These are phyloP conservation scores for Coccinonectria pachysandricola DNA, from an alignment of 2,329 filamentous ascomycete genomes.

Conservation along the genomic window DNA sequence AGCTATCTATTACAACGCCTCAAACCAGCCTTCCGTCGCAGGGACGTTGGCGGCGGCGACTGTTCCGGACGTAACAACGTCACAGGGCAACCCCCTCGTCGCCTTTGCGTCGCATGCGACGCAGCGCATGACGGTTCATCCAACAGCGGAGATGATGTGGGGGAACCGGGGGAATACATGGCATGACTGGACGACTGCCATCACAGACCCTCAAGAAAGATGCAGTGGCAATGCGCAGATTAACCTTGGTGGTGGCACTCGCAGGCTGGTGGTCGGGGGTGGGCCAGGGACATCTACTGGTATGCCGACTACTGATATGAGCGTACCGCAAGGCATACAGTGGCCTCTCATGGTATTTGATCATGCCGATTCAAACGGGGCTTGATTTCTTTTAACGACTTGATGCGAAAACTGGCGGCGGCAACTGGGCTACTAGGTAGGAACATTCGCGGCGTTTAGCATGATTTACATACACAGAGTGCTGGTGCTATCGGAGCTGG, in stretches of 20 bases:
- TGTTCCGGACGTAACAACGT: conserved; percentile 12
- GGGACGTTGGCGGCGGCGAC: conserved; percentile 12
- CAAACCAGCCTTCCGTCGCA: conserved; percentile 12
- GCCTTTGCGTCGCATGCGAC: conserved; percentile 30
- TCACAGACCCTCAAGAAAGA: conserved; percentile 38
- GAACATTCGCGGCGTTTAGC: too few relatives aligned
- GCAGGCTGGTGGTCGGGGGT: conserved; percentile 9
- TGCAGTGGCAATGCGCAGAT: conserved; percentile 40
- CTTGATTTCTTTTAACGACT: too few relatives aligned
- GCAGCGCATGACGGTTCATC: conserved; percentile 22
- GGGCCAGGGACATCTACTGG: conserved; percentile 8
- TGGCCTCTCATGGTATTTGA: conserved; percentile 25
- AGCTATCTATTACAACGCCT: conserved; percentile 19
- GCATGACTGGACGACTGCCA: conserved; percentile 44
- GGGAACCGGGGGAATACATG: conserved; percentile 33
- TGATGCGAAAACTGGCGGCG: too few relatives aligned
- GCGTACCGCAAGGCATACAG: conserved; percentile 18
- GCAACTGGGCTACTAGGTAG: too few relatives aligned
- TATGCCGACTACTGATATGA: conserved; percentile 16
- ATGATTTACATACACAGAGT: too few relatives aligned
- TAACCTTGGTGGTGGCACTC: conserved; percentile 29
- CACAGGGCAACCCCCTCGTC: conserved; percentile 27
- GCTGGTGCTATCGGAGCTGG: too few relatives aligned
- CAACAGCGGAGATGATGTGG: conserved; percentile 23
- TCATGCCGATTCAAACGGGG: conserved; percentile 14